Percentiles rank a stretch among this genome's conserved stretches.
Conservation (phyloP, 2,329 filamentous ascomycete genomes). For the Pseudogymnoascus sp. region DNA sequence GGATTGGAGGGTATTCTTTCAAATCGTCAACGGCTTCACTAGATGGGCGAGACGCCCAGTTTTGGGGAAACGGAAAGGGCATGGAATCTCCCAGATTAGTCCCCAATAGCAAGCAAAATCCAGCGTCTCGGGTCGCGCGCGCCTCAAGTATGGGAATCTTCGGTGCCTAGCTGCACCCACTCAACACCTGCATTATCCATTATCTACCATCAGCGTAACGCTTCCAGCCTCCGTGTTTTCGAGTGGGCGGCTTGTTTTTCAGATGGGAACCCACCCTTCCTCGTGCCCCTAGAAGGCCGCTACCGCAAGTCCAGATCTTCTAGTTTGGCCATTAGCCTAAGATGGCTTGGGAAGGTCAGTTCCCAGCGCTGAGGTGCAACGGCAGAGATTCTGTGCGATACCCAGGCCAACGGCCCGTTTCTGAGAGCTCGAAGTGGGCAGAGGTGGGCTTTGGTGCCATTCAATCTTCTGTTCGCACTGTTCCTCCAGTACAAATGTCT, state of each 20-base stretch:
- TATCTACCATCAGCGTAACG: background rate
- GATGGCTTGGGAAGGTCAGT: slow-evolving; percentile 3
- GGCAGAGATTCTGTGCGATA: slow-evolving; percentile 7
- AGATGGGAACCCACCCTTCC: background rate
- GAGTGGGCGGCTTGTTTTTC: background rate
- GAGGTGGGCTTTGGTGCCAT: background rate
- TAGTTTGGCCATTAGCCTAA: background rate
- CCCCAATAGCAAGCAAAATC: background rate
- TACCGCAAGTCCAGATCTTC: slow-evolving; percentile 3
- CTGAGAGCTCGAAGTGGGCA: background rate
- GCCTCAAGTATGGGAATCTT: background rate
- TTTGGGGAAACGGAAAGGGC: background rate
- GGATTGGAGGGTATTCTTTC: background rate
- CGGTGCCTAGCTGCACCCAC: background rate
- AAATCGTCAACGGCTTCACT: background rate
- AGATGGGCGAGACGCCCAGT: background rate
- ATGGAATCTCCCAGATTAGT: background rate
- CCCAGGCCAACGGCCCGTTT: slow-evolving; percentile 3
- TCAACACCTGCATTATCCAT: background rate
- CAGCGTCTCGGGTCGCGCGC: slow-evolving; percentile 4
- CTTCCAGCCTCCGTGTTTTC: background rate
- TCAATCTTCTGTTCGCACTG: background rate
- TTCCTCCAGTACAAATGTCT: background rate
- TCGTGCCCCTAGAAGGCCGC: background rate
- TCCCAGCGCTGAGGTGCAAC: background rate